These are phyloP conservation scores for Aspergillus sp. DNA, from an alignment of 2,329 filamentous ascomycete species.

Conservation along the genomic window DNA sequence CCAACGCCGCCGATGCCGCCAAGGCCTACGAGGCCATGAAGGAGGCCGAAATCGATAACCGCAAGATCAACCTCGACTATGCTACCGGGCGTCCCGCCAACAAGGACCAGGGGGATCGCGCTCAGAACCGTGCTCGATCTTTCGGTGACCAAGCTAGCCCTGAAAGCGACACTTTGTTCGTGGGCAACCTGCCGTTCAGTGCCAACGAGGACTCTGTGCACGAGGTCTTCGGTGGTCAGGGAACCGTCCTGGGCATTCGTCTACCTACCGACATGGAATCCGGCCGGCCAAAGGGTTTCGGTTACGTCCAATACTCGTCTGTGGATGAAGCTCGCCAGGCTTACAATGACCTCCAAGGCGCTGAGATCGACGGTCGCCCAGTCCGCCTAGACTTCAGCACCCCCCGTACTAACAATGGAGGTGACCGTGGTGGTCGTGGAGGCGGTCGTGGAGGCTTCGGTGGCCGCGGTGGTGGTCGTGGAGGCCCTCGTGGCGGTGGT, in stretches of 20 bases:
- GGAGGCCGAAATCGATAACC: slow-evolving; percentile 70
- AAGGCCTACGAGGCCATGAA: slow-evolving; percentile 75
- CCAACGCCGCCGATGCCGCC: slow-evolving; percentile 63
- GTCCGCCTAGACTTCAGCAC: slow-evolving; percentile 81
- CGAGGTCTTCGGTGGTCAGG: slow-evolving; percentile 71
- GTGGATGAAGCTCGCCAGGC: slow-evolving; percentile 80
- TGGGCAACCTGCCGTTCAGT: slow-evolving; percentile 87
- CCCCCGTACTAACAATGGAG: slow-evolving; percentile 60
- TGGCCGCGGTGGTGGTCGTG: slow-evolving; percentile 52
- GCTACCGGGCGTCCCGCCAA: slow-evolving; percentile 65
- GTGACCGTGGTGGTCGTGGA: slow-evolving; percentile 45
- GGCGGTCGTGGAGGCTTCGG: slow-evolving; percentile 56
- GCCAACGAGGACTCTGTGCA: slow-evolving; percentile 73
- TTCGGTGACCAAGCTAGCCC: slow-evolving; percentile 79
- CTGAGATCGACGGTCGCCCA: slow-evolving; percentile 68
- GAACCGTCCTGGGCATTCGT: slow-evolving; percentile 73
- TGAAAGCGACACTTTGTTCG: slow-evolving; percentile 82
- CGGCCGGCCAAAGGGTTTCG: slow-evolving; percentile 86
- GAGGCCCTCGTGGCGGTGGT: slow-evolving; percentile 49
- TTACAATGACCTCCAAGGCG: slow-evolving; percentile 68
- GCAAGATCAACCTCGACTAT: slow-evolving; percentile 75
- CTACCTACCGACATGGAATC: slow-evolving; percentile 85
- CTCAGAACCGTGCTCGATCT: slow-evolving; percentile 49
- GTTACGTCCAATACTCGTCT: slow-evolving; percentile 80
- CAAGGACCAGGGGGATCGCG: slow-evolving; percentile 56